Conservation (phyloP, 108 stramenopile species). For the Skeletonema tropicum region DNA sequence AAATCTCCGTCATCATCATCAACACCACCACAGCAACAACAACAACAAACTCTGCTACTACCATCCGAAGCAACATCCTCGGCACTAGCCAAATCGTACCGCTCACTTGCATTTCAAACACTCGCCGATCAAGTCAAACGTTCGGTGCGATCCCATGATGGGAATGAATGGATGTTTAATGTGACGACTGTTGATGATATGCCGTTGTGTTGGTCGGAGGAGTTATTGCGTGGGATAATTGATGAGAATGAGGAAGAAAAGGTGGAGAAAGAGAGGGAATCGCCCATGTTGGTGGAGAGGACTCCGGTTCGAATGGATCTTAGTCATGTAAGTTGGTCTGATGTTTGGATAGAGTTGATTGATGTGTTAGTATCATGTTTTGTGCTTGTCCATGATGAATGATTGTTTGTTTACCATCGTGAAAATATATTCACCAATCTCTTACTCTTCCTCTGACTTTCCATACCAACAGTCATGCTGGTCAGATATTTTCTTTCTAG, state of each 20-base stretch:
- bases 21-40: neutral
- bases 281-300: constrained; percentile 39
- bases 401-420: too few species aligned
- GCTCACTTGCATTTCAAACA: constrained; percentile 61
- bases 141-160: constrained; percentile 50
- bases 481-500: constrained; percentile 74
- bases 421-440: neutral
- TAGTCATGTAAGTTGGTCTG: constrained; percentile 42
- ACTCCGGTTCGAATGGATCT: constrained; percentile 77
- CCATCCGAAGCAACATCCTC: constrained; percentile 58
- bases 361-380: neutral
- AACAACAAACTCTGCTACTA: constrained; percentile 9
- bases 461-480: constrained; percentile 18
- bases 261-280: neutral
- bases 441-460: too few species aligned
- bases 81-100: constrained; percentile 58
- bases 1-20: neutral
- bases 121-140: constrained; percentile 59
- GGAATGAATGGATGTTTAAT: constrained; percentile 68
- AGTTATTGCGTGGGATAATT: neutral
- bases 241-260: too few species aligned
- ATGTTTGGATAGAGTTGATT: neutral
- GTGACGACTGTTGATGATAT: neutral
- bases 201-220: constrained; percentile 9
- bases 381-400: neutral